Conservation (phyloP, 176 grass and related monocot species). For the Juncus effusus region DNA sequence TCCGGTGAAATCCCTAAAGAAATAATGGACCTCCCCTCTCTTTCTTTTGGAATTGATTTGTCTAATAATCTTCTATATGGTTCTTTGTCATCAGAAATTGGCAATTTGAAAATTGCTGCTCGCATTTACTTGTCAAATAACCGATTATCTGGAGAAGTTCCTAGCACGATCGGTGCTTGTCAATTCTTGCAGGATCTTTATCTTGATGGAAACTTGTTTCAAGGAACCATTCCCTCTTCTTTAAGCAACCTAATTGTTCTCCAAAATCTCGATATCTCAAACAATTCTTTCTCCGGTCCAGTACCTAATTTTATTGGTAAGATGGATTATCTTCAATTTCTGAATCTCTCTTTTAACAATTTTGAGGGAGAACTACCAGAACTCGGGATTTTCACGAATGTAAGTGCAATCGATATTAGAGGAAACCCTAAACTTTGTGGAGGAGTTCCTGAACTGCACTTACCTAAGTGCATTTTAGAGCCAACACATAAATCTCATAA, state of each 20-base stretch:
- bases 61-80: no score
- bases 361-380: constrained; percentile 46
- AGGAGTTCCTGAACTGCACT: constrained; percentile 4
- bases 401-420: not conserved
- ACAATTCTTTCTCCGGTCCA: constrained; percentile 31
- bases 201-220: constrained; percentile 28
- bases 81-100: no score
- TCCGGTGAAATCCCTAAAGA: no score
- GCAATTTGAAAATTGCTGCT: no score
- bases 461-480: constrained; percentile 12
- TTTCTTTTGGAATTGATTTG: no score
- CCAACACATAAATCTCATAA: not conserved
- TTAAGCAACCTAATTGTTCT: constrained; percentile 28
- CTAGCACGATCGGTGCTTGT: no score
- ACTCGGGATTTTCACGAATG: constrained; percentile 37
- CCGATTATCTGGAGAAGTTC: no score
- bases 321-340: constrained; percentile 5
- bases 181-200: constrained; percentile 20
- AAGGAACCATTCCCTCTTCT: constrained; percentile 32
- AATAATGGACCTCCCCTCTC: no score
- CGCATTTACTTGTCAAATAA: no score
- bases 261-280: constrained; percentile 26
- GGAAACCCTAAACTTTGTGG: constrained; percentile 37
- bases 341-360: constrained; percentile 52
- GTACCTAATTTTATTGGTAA: constrained; percentile 32